Evolutionary conservation across 176 grass and related monocot genomes (phyloP), one percentile per base, ranked within the genome.

Genomic region (Zea mays): DNA sequence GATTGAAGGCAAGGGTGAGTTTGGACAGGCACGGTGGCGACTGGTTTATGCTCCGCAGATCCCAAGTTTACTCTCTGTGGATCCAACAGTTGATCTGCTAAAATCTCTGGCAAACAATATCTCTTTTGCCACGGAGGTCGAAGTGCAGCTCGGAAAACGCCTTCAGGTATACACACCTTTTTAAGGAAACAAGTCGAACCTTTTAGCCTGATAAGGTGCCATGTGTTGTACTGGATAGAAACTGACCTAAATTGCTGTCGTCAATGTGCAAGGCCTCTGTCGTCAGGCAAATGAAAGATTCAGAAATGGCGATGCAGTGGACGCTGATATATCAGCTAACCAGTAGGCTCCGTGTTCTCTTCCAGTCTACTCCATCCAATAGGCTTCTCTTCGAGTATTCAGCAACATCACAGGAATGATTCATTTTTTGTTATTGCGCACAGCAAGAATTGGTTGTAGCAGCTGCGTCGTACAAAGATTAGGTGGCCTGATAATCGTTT

Each of bases 261-360:
- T 84, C 4, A 0, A 69, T 80, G 69, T 90, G 57, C 85, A 99
- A n/a, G 96, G 96, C 92, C 14, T 99, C 96, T 71, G 90, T 99
- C 34, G 96, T 99, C 17, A 90, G 96, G 85, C 92, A 99, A 66
- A 99, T 99, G 96, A 99, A 99, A 88, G 92, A 99, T 84, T 94
- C 96, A 83, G 90, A 99, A 85, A 95, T 99, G 91, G 96, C 92
- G 8, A 92, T 95, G 92, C 90, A 95, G 73, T 99, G 92, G 96
- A 87, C 92, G 14, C 69, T 99, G 41, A 92, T 83, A 58, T 95
- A 99, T 85, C 85, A 99, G 71, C 81, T 95, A 38, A 95, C 90
- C 5, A 94, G 91, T 74, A 86, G 96, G 54, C 96, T 99, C 39
- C 85, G 96, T 44, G 77, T 99, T 82, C 87, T 99, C 58, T 99